Base-by-base conservation (phyloP, 2,329 filamentous ascomycete genomes). In the Metarhizium brunneum region DNA sequence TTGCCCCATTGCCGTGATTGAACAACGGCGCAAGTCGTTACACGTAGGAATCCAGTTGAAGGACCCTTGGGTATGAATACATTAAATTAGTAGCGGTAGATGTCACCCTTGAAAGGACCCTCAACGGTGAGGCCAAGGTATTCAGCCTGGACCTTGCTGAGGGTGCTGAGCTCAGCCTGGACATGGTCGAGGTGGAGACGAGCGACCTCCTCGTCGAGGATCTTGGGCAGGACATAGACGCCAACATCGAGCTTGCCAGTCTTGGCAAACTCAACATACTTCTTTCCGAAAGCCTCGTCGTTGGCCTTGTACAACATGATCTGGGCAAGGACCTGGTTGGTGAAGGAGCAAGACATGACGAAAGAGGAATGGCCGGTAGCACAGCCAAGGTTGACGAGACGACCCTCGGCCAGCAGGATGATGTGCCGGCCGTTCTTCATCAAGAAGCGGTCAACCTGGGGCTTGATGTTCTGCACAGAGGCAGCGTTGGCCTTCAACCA, bases 261-360 rank as follows among this genome's bases (percentile, higher is more conserved):
- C 82, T 92, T 90, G 78, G 88, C 90, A 74, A 96, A 99, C 79
- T 96, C 94, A 68, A 92, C 78, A 80, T 96, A 95, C 84, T 96
- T 96, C 78, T 89, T 80, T 76, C 87, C 84, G 74, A 95, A 99
- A 57, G 80, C 87, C 72, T 83, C 83, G 73, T 97, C 92, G 68
- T 87, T 82, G 69, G 85, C 87, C 88, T 97, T 97, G 88, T 78
- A 99, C 70, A 99, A 81, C 81, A 95, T 87, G 80, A 99, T 97
- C 83, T 99, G 94, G 65, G 94, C 94, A 74, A 99, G 90, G 68
- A 97, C 94, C 84, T 99, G 94, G 88, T 99, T 99, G 84, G 92
- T 95, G 88, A 99, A 99, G 62, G 92, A 97, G 88, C 94, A 99
- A 68, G 92, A 96, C 94, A 99, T 97, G 65, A 99, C 94, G 77